phyloP scores from a whole-genome alignment of 2,329 filamentous ascomycete species.

The Beauveria bassiana region DNA sequence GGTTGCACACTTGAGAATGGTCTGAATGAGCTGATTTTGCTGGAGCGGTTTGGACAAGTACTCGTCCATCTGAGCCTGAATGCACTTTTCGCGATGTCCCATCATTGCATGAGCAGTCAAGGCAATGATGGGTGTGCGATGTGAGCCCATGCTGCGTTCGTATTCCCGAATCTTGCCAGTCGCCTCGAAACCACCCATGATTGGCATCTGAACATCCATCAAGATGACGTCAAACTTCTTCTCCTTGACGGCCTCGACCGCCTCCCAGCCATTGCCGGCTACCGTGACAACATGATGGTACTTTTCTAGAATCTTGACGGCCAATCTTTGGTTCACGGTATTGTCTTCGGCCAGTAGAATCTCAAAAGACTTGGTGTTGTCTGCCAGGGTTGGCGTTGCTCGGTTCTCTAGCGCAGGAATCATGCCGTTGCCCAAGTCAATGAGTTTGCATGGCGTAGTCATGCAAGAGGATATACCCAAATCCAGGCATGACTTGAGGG shows the following conservation, averaged over 20 bases:
- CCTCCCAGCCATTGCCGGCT: constrained; percentile 89
- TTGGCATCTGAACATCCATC: constrained; percentile 99
- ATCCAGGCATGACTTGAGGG: constrained; percentile 86
- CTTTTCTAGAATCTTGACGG: constrained; percentile 94
- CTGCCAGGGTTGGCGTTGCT: constrained; percentile 81
- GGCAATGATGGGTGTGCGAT: constrained; percentile 90
- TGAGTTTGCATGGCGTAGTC: constrained; percentile 90
- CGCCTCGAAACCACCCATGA: constrained; percentile 98
- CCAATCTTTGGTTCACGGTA: constrained; percentile 89
- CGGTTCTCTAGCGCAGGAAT: constrained; percentile 90
- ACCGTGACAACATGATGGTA: constrained; percentile 91
- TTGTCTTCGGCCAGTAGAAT: constrained; percentile 96
- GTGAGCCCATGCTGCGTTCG: constrained; percentile 70
- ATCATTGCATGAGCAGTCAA: constrained; percentile 98
- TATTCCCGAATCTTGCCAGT: constrained; percentile 95
- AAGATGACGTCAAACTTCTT: constrained; percentile 93
- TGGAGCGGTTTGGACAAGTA: constrained; percentile 95
- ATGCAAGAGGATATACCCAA: constrained; percentile 98
- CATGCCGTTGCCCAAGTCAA: constrained; percentile 93
- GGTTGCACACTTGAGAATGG: constrained; percentile 92
- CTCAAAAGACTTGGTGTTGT: constrained; percentile 92
- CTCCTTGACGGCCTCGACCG: constrained; percentile 83
- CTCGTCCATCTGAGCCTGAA: constrained; percentile 98
- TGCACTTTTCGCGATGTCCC: constrained; percentile 95
- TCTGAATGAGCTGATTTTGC: constrained; percentile 95